Evolutionary conservation across 805 yeast species (phyloP), one percentile per base, ranked within the genome.

Genomic region (Yarrowia sp.): DNA sequence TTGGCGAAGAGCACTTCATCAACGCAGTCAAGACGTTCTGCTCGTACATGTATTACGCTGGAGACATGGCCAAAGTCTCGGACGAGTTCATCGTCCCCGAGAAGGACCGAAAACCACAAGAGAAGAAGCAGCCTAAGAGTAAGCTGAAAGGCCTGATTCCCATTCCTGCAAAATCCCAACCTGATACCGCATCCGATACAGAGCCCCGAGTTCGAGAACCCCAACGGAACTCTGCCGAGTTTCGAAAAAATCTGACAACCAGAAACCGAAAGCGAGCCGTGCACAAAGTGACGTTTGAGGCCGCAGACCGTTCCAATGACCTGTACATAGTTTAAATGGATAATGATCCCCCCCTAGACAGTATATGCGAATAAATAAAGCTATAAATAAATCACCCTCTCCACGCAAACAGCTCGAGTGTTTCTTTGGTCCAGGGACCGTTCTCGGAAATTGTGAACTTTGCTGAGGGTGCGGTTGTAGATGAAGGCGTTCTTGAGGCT

Each of bases 371-470:
- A 36, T 33, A 31, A 56, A 55, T 61, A 25, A n/a, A 24, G 16
- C 41, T n/a, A 32, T 32, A 25, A 33, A 58, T 58, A 42, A n/a
- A 36, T 32, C 38, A 33, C 13, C 33, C 44, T 39, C 68, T 65
- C 69, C 69, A 68, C 1, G 69, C 61, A 53, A 70, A 70, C 32
- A 70, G 58, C 19, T 68, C 66, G 31, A 65, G 68, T 13, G 72
- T 70, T 36, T 70, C 73, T n/a, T 59, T 55, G 2, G 71, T 65
- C 73, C 73, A 70, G n/a, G 73, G 70, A 21, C 73, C 73, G 31
- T 29, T 46, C 12, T 60, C 61, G 2, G 29, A 47, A 18, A 61
- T 46, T 9, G 61, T 14, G 10, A 36, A 3, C 13, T 61, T 56
- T 13, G 42, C 19, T 16, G 41, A 36, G 9, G 25, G 9, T 10